Percentiles rank a stretch among this genome's conserved stretches.
phyloP scores from a whole-genome alignment of 176 grass and related monocot species.

The Eremochloa ophiuroides region DNA sequence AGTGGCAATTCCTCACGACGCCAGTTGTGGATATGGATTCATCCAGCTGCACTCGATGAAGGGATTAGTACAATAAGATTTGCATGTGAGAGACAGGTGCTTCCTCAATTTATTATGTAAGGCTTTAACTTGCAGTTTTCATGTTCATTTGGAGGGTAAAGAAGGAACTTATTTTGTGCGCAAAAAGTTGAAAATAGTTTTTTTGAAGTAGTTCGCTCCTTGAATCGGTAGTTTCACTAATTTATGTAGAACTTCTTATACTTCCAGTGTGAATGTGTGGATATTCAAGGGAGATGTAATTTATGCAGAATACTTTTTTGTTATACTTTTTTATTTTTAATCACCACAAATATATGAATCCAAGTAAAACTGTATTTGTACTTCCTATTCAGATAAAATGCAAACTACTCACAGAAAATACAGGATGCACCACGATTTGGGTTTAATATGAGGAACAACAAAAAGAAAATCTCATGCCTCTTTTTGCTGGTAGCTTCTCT shows the following conservation, averaged over 20 bases:
- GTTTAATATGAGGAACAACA: neutral
- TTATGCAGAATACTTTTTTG: conserved; percentile 9
- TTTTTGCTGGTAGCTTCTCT: neutral
- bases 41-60: conserved; percentile 63
- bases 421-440: neutral
- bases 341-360: neutral
- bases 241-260: neutral
- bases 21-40: conserved; percentile 90
- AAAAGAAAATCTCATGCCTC: neutral
- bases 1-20: conserved; percentile 19
- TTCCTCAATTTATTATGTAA: conserved; percentile 4
- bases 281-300: neutral
- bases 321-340: neutral
- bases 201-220: neutral
- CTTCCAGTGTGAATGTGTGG: neutral
- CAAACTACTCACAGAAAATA: neutral
- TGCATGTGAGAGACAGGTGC: conserved; percentile 64
- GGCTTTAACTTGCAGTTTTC: neutral
- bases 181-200: neutral
- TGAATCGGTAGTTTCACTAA: neutral
- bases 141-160: neutral
- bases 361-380: neutral
- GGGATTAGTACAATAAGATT: conserved; percentile 49
- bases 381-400: conserved; percentile 14
- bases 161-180: neutral